These are phyloP conservation scores for Aspergillus sp. DNA, from an alignment of 2,329 filamentous ascomycete species.

Conservation along the genomic window DNA sequence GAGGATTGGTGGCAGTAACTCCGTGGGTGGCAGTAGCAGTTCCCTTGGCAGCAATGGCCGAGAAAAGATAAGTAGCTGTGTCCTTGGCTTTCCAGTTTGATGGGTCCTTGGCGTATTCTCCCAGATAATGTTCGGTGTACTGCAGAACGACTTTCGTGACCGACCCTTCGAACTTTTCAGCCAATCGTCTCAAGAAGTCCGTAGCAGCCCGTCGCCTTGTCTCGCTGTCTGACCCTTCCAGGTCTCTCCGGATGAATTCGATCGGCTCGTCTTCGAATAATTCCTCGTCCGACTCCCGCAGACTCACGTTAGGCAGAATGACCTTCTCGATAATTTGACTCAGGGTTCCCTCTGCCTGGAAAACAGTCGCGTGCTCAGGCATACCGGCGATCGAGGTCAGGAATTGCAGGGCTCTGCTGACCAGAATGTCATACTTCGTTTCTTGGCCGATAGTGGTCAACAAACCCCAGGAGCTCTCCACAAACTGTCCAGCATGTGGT, in stretches of 20 bases:
- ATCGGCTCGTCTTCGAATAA: conserved; percentile 98
- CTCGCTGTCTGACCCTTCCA: conserved; percentile 94
- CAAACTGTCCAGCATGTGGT: conserved; percentile 69
- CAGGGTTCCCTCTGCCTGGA: conserved; percentile 73
- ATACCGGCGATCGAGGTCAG: conserved; percentile 80
- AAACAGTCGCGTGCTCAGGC: conserved; percentile 67
- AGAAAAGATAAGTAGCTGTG: conserved; percentile 93
- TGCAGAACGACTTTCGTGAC: conserved; percentile 81
- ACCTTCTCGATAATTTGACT: conserved; percentile 92
- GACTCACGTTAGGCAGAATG: conserved; percentile 80
- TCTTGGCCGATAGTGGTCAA: conserved; percentile 78
- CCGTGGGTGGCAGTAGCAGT: conserved; percentile 78
- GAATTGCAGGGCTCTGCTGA: conserved; percentile 91
- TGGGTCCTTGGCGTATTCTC: conserved; percentile 60
- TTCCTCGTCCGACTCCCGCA: conserved; percentile 89
- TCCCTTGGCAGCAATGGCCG: conserved; percentile 88
- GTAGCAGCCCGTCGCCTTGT: conserved; percentile 86
- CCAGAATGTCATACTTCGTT: conserved; percentile 87
- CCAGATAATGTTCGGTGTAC: conserved; percentile 79
- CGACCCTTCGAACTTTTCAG: conserved; percentile 76
- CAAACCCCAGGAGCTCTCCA: conserved; percentile 82
- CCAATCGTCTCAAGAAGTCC: conserved; percentile 82
- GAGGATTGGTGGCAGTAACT: conserved; percentile 79
- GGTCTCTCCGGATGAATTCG: conserved; percentile 88
- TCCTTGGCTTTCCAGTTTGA: conserved; percentile 95